Percentiles rank a stretch among this genome's conserved stretches.
Evolutionary conservation across 2,329 filamentous ascomycete genomes (phyloP).

Genomic region (Penicillium sp.): DNA sequence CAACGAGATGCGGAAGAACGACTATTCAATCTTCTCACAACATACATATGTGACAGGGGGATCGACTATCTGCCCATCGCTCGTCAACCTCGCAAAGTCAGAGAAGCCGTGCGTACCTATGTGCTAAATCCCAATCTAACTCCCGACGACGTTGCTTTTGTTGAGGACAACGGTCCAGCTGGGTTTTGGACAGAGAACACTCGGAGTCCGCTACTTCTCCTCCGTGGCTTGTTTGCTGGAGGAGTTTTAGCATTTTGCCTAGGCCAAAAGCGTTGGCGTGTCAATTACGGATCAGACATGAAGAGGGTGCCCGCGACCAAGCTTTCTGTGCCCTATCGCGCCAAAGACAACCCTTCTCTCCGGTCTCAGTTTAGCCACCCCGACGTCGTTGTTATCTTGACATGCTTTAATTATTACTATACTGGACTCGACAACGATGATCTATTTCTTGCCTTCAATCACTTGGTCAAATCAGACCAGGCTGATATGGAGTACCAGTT

Average conservation of each 20-base stretch:
- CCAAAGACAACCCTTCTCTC: conserved; percentile 62
- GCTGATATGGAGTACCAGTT: conserved; percentile 53
- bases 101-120: conserved; percentile 48
- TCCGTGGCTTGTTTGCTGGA: conserved; percentile 58
- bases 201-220: conserved; percentile 31
- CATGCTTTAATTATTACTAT: conserved; percentile 62
- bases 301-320: conserved; percentile 55
- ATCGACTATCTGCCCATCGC: conserved; percentile 52
- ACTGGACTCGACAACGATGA: conserved; percentile 59
- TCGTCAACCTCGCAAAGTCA: conserved; percentile 36
- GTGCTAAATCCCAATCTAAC: conserved; percentile 47
- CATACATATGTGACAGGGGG: conserved; percentile 51
- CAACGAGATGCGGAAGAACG: conserved; percentile 39
- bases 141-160: conserved; percentile 45
- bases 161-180: conserved; percentile 36
- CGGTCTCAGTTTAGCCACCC: conserved; percentile 68
- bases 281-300: conserved; percentile 65
- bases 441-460: conserved; percentile 53
- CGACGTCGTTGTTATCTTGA: conserved; percentile 62
- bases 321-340: conserved; percentile 64
- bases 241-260: conserved; percentile 62
- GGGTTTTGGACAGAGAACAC: conserved; percentile 55
- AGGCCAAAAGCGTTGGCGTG: conserved; percentile 64
- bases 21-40: conserved; percentile 32
- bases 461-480: conserved; percentile 59